These are phyloP conservation scores for Solanum pennellii DNA, from an alignment of 257 asterid species.

Conservation along the genomic window DNA sequence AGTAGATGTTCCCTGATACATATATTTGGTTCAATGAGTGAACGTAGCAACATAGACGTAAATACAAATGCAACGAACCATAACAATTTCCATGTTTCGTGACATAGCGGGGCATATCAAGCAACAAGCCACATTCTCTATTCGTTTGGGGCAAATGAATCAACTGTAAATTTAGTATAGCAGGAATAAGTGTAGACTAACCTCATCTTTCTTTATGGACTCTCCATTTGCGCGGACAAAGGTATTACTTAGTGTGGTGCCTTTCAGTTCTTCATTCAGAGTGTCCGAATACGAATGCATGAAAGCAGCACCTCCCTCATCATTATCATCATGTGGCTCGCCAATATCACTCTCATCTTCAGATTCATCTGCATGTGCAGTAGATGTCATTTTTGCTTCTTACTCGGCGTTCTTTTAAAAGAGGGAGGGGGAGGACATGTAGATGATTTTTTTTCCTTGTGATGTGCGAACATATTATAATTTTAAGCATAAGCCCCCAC, in stretches of 20 bases:
- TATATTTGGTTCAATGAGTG: background rate
- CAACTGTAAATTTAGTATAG: background rate
- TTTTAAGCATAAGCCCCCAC: background rate
- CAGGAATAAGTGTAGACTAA: conserved; percentile 2
- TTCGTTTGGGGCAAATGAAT: background rate
- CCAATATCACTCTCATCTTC: conserved; percentile 45
- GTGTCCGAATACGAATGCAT: conserved; percentile 59
- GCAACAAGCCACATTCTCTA: background rate
- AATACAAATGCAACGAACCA: background rate
- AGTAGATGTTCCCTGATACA: conserved; percentile 52
- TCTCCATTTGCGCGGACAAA: conserved; percentile 51
- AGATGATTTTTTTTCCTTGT: background rate
- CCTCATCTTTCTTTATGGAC: conserved; percentile 54
- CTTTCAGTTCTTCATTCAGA: conserved; percentile 71
- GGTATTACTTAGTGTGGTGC: conserved; percentile 57
- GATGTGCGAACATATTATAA: background rate
- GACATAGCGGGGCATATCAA: background rate
- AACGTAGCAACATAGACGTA: background rate
- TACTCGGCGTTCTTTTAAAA: background rate
- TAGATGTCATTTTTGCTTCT: background rate
- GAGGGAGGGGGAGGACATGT: background rate
- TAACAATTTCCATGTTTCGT: background rate
- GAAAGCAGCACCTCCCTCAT: conserved; percentile 39
- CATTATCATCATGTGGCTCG: conserved; percentile 21
- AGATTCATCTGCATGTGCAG: conserved; percentile 46